Base-by-base conservation (phyloP, 441 rosid genomes). In the Codiaeum variegatum region DNA sequence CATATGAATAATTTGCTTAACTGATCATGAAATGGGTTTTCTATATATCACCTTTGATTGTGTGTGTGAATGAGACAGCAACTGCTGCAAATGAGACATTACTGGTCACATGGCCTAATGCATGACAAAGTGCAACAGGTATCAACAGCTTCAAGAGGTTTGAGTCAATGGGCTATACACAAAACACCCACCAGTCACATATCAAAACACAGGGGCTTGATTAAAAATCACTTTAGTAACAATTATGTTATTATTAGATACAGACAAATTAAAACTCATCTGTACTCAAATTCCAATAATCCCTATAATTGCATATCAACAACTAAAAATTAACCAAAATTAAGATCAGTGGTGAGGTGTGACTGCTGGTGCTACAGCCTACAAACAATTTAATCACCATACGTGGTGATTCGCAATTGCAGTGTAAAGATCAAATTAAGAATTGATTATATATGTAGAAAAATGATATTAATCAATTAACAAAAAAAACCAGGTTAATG, bases 31-130 rank as follows among this genome's bases (percentile, higher is more conserved):
- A 62, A 29, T 28, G 63, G 31, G 42, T 32, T 49, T 23, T 63
- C 47, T 44, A 21, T 52, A 11, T 6, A 38, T 66, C 62, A 90
- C 98, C 98, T 90, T 93, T 91, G 79, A 91, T 54, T 34, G 98
- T 93, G 82, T 91, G 98, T 23, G 97, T 88, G 88, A 93, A 93
- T 63, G 98, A 93, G 76, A 93, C 98, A 58, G 98, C 98, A 63
- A 93, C 98, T 3, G 98, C 98, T 0, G 98, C 97, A 74, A 93
- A 91, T 11, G 97, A 91, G 70, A 93, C 93, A 62, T 93, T 93
- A 79, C 94, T 90, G 18, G 96, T 93, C 42, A 91, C 93, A 79
- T 93, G 98, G 46, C 98, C 98, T 21, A 93, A 0, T 7, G 93
- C 98, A 69, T 93, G 98, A 80, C 97, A 93, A 4, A 82, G 89